A percentile compares a stretch with the other conserved stretches of the same genome.
These are phyloP conservation scores for Huntiella moniliformis DNA, from an alignment of 2,329 filamentous ascomycete species.

Conservation along the genomic window DNA sequence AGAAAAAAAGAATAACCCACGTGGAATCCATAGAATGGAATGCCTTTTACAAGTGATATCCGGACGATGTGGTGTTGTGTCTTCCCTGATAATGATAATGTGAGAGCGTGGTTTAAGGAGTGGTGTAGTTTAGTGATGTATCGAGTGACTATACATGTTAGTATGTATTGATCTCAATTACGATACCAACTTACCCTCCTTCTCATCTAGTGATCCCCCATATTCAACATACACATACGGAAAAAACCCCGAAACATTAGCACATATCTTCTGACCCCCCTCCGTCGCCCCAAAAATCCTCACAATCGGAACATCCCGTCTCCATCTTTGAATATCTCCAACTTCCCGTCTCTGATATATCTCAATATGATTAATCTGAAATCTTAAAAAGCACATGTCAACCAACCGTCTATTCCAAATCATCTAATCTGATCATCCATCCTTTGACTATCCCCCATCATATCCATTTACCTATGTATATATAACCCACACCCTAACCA, in stretches of 20 bases:
- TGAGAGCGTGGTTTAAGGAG: conserved; percentile 79
- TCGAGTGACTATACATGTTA: conserved; percentile 36
- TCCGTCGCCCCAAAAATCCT: conserved; percentile 85
- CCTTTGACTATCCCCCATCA: too few relatives aligned
- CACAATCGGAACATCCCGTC: conserved; percentile 52
- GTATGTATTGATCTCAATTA: background rate
- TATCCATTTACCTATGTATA: too few relatives aligned
- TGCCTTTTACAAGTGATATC: conserved; percentile 77
- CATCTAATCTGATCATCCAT: too few relatives aligned
- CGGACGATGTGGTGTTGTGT: conserved; percentile 43
- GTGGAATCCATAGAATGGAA: conserved; percentile 91
- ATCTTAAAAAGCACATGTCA: conserved; percentile 40
- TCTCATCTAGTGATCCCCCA: conserved; percentile 43
- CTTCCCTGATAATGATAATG: conserved; percentile 60
- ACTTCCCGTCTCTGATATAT: conserved; percentile 46
- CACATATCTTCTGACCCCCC: conserved; percentile 88
- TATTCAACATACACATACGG: conserved; percentile 93
- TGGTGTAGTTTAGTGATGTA: conserved; percentile 65
- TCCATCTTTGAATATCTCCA: too few relatives aligned
- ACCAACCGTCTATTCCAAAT: too few relatives aligned
- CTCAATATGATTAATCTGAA: conserved; percentile 90
- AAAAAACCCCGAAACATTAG: conserved; percentile 86
- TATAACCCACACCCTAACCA: too few relatives aligned
- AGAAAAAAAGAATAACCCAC: conserved; percentile 82
- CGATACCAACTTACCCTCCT: conserved; percentile 37